Evolutionary conservation across 163 green algal species (phyloP).

Genomic region (Prototheca cutis): DNA sequence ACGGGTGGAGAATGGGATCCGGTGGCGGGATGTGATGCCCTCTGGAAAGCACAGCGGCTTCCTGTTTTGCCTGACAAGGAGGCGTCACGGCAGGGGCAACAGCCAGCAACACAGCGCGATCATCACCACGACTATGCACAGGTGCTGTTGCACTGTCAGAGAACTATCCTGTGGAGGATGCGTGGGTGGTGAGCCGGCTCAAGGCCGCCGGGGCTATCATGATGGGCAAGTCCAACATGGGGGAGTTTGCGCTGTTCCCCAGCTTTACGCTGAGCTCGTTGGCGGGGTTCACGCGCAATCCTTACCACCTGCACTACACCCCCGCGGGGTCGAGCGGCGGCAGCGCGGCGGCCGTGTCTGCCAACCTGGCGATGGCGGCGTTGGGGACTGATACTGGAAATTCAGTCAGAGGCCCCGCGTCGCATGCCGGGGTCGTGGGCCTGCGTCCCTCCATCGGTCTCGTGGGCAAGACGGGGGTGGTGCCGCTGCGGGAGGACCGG

Average conservation of each 20-base stretch:
- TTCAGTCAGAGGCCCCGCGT: conserved; percentile 85
- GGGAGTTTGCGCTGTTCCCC: conserved; percentile 39
- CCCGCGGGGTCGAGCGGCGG: conserved; percentile 81
- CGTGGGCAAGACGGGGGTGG: background rate
- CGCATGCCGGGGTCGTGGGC: conserved; percentile 92
- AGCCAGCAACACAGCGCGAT: too few relatives aligned
- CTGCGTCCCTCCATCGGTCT: conserved; percentile 72
- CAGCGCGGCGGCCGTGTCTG: conserved; percentile 83
- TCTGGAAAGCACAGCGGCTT: too few relatives aligned
- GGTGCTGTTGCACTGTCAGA: conserved; percentile 20
- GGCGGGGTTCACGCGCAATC: conserved; percentile 32
- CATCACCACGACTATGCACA: too few relatives aligned
- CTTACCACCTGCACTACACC: conserved; percentile 21
- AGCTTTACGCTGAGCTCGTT: conserved; percentile 15
- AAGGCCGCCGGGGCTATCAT: conserved; percentile 26
- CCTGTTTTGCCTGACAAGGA: too few relatives aligned
- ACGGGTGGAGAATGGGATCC: too few relatives aligned
- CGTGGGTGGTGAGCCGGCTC: conserved; percentile 10
- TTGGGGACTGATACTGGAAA: conserved; percentile 92
- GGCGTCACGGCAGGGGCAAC: too few relatives aligned
- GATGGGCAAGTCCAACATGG: conserved; percentile 38
- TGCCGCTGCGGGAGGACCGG: conserved; percentile 5
- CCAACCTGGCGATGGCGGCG: conserved; percentile 50
- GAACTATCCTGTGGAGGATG: conserved; percentile 20
- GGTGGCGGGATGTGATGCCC: too few relatives aligned